These are phyloP conservation scores for Clonostachys solani DNA, from an alignment of 2,329 filamentous ascomycete species.

Conservation along the genomic window DNA sequence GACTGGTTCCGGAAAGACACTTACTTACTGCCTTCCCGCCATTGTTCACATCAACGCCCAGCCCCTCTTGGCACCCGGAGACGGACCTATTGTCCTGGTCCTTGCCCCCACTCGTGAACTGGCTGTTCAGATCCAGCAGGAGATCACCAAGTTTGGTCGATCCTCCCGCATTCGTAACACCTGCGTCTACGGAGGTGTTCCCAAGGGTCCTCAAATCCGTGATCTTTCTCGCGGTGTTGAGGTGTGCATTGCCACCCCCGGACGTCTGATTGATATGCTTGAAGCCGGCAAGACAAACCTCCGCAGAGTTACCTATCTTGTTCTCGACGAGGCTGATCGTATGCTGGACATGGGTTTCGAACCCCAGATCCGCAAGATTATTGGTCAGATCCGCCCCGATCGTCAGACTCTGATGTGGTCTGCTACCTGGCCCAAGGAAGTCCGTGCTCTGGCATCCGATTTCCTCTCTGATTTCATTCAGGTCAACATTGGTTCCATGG, in stretches of 20 bases:
- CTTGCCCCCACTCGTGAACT: slow-evolving; percentile 96
- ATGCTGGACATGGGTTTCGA: slow-evolving; percentile 99
- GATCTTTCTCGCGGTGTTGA: slow-evolving; percentile 94
- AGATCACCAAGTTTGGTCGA: slow-evolving; percentile 98
- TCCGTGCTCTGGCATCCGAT: slow-evolving; percentile 84
- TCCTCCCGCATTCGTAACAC: slow-evolving; percentile 98
- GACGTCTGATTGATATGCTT: slow-evolving; percentile 97
- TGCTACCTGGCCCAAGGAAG: slow-evolving; percentile 98
- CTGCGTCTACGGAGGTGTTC: slow-evolving; percentile 98
- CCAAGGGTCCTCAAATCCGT: slow-evolving; percentile 94
- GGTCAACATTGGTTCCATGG: slow-evolving; percentile 96
- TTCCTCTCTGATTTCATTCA: slow-evolving; percentile 96
- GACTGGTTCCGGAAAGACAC: slow-evolving; percentile 97
- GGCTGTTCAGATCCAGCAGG: slow-evolving; percentile 96
- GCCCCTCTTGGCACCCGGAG: slow-evolving; percentile 88
- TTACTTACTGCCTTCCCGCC: slow-evolving; percentile 95
- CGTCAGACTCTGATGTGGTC: slow-evolving; percentile 99
- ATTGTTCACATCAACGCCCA: slow-evolving; percentile 99
- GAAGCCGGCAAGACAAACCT: slow-evolving; percentile 98
- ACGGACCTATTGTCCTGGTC: slow-evolving; percentile 94
- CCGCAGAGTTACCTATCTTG: slow-evolving; percentile 94
- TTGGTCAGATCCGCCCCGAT: slow-evolving; percentile 94
- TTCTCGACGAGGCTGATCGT: slow-evolving; percentile 97
- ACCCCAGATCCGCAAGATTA: slow-evolving; percentile 98
- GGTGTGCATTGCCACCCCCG: slow-evolving; percentile 96